These are phyloP conservation scores for Ceriops zippeliana DNA, from an alignment of 345 rosid species.

Conservation along the genomic window DNA sequence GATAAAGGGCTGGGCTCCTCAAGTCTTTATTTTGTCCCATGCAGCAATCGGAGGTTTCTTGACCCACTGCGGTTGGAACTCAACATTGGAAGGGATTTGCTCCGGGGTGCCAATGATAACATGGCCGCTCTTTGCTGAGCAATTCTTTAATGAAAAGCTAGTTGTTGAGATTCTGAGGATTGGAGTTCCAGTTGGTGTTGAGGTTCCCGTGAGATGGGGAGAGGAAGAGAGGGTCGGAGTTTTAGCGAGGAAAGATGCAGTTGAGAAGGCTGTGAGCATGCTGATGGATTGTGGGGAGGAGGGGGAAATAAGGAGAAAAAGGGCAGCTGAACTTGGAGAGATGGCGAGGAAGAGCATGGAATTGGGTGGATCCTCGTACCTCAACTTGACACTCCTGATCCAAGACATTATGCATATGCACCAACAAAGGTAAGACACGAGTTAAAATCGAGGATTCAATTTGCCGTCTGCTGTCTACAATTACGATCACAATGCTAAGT, in stretches of 20 bases:
- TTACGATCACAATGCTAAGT: no score
- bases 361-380: conserved; percentile 55
- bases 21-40: conserved; percentile 66
- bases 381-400: conserved; percentile 41
- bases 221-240: conserved; percentile 66
- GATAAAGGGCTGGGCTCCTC: conserved; percentile 87
- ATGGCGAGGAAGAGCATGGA: conserved; percentile 47
- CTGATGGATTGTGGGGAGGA: conserved; percentile 51
- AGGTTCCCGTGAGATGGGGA: conserved; percentile 65
- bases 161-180: conserved; percentile 54
- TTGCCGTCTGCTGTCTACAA: neutral
- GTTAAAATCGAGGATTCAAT: neutral
- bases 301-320: conserved; percentile 40
- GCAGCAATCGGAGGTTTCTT: conserved; percentile 61
- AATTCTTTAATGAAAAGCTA: conserved; percentile 67
- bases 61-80: conserved; percentile 92
- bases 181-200: conserved; percentile 62
- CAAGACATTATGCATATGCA: conserved; percentile 28
- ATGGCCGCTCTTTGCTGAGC: conserved; percentile 78
- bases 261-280: conserved; percentile 37
- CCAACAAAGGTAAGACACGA: neutral
- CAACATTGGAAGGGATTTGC: conserved; percentile 60
- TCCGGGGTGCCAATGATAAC: conserved; percentile 70
- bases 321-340: conserved; percentile 39
- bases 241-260: conserved; percentile 44